Evolutionary conservation across 225 moss, liverwort and hornwort genomes (phyloP).

Genomic region (Physcomitrellopsis africana): DNA sequence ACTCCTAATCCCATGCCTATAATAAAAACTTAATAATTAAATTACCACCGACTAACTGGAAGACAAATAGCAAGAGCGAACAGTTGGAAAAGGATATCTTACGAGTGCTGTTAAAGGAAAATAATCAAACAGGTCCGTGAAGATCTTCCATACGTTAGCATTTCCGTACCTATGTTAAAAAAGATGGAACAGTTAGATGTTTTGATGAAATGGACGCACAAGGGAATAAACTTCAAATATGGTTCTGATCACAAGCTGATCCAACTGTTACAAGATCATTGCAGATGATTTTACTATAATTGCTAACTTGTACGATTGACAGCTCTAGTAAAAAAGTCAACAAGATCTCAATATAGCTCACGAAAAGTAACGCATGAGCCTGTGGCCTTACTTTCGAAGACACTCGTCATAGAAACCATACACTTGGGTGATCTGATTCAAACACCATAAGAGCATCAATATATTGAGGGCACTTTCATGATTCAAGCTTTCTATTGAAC

Average conservation of each 20-base stretch:
- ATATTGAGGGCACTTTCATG: no score
- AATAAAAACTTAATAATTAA: neutral
- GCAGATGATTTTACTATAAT: neutral
- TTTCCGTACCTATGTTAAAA: slow-evolving; percentile 54
- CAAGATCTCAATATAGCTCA: neutral
- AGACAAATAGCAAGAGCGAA: neutral
- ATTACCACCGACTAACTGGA: neutral
- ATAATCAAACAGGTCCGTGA: slow-evolving; percentile 85
- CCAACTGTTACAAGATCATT: neutral
- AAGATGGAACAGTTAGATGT: neutral
- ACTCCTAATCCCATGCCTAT: no score
- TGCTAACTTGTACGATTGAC: neutral
- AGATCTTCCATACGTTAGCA: slow-evolving; percentile 91
- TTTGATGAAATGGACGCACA: neutral
- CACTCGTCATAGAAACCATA: slow-evolving; percentile 89
- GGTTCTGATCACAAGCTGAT: neutral
- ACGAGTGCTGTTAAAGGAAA: slow-evolving; percentile 82
- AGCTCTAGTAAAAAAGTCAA: neutral
- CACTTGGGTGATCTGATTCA: slow-evolving; percentile 69
- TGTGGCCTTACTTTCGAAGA: slow-evolving; percentile 58
- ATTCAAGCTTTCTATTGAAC: no score
- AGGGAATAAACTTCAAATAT: no score
- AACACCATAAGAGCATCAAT: neutral
- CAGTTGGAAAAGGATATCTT: neutral
- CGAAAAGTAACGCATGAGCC: neutral